phyloP scores from a whole-genome alignment of 371 early-diverging fungal genomes.

The Haplosporangium sp. region DNA sequence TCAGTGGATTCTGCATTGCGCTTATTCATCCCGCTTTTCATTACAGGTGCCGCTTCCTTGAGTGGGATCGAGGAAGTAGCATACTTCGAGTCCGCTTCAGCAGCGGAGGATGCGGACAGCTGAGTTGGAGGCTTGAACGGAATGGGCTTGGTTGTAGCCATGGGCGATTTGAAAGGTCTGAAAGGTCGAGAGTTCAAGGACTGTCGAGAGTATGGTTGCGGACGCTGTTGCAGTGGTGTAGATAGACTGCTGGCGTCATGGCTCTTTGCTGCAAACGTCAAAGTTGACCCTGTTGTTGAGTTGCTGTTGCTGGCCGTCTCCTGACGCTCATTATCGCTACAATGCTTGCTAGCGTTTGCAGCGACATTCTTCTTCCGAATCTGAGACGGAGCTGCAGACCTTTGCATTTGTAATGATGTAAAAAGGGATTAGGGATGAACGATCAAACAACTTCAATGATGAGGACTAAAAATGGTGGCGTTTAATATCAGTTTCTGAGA shows the following conservation, averaged over 20 bases:
- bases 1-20: too few species aligned
- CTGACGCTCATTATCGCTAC: background rate
- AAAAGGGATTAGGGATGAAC: constrained; percentile 1
- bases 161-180: constrained; percentile 7
- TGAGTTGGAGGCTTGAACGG: constrained; percentile 10
- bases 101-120: too few species aligned
- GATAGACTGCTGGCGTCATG: background rate
- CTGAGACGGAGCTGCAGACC: constrained; percentile 23
- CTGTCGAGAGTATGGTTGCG: background rate
- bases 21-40: too few species aligned
- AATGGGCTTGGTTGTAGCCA: constrained; percentile 1
- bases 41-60: too few species aligned
- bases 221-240: background rate
- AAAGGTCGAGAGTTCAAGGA: background rate
- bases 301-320: background rate
- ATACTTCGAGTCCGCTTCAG: too few species aligned
- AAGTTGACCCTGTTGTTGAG: background rate
- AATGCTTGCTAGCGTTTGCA: background rate
- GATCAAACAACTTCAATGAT: background rate
- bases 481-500: background rate
- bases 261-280: background rate
- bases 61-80: too few species aligned
- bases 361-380: constrained; percentile 4
- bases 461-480: background rate
- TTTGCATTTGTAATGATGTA: constrained; percentile 17